A percentile compares a stretch with the other conserved stretches of the same genome.
These are phyloP conservation scores for Candida glucosophila DNA, from an alignment of 1,139 yeast species.

Conservation along the genomic window DNA sequence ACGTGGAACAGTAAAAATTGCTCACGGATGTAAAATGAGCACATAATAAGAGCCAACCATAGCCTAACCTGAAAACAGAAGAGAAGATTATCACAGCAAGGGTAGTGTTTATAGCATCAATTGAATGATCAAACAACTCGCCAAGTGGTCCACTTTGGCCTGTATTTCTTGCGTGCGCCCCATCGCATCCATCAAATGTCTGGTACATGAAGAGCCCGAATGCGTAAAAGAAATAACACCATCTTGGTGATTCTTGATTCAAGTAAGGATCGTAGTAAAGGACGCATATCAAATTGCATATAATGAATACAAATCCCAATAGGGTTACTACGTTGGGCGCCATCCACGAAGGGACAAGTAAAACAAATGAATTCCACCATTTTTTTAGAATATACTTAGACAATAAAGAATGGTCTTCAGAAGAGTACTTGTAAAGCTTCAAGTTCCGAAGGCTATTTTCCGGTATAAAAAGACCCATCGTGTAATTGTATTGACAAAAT, in stretches of 20 bases:
- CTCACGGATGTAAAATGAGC: constrained; percentile 71
- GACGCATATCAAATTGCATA: constrained; percentile 55
- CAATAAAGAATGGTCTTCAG: constrained; percentile 75
- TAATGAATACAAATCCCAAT: constrained; percentile 63
- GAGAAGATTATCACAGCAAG: constrained; percentile 66
- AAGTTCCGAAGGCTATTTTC: constrained; percentile 50
- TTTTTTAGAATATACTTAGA: constrained; percentile 71
- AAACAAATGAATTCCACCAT: constrained; percentile 69
- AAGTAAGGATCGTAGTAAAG: constrained; percentile 70
- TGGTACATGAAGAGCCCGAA: constrained; percentile 83
- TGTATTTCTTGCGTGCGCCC: constrained; percentile 86
- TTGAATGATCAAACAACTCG: constrained; percentile 88
- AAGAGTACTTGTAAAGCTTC: constrained; percentile 57
- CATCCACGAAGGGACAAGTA: constrained; percentile 72
- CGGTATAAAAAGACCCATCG: constrained; percentile 78
- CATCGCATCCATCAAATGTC: constrained; percentile 95
- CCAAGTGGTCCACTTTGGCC: constrained; percentile 95
- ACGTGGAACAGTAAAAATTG: constrained; percentile 83
- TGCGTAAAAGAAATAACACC: constrained; percentile 79
- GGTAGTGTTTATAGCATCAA: constrained; percentile 86
- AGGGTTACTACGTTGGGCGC: constrained; percentile 87
- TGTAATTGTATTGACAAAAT: no score
- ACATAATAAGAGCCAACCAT: constrained; percentile 50
- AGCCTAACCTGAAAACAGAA: constrained; percentile 67
- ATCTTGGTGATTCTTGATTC: constrained; percentile 53